phyloP scores from a whole-genome alignment of 2,329 filamentous ascomycete species.

The Penicillium brasilianum region DNA sequence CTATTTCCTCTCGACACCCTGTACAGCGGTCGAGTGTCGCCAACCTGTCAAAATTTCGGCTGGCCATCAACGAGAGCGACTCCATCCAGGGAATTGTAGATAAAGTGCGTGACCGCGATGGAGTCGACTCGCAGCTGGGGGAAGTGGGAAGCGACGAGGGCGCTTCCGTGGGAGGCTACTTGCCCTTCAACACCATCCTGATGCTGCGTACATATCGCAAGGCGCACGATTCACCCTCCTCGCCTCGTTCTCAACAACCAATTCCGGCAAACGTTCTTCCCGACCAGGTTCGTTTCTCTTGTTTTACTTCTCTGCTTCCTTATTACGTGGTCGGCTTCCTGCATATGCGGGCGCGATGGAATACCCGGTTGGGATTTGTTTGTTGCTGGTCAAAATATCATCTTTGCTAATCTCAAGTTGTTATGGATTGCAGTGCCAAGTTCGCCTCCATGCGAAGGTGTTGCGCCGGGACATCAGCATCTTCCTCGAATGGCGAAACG shows the following conservation, averaged over 20 bases:
- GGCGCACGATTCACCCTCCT: slow-evolving; percentile 19
- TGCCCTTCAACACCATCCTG: slow-evolving; percentile 44
- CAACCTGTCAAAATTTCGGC: slow-evolving; percentile 29
- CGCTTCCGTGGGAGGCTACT: slow-evolving; percentile 23
- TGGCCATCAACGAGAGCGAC: slow-evolving; percentile 39
- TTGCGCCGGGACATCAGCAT: slow-evolving; percentile 41
- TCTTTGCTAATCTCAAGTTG: slow-evolving; percentile 6
- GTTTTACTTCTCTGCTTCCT: background rate
- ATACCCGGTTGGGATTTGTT: background rate
- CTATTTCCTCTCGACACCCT: slow-evolving; percentile 21
- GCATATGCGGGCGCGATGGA: background rate
- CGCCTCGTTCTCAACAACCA: slow-evolving; percentile 27
- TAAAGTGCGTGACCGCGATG: slow-evolving; percentile 26
- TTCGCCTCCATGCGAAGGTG: slow-evolving; percentile 44
- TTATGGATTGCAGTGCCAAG: slow-evolving; percentile 35
- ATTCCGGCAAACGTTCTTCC: slow-evolving; percentile 38
- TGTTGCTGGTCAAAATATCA: background rate
- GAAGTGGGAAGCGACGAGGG: slow-evolving; percentile 18
- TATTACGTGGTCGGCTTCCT: background rate
- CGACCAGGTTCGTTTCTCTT: slow-evolving; percentile 35
- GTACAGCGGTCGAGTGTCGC: slow-evolving; percentile 26
- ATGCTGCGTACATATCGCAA: slow-evolving; percentile 41
- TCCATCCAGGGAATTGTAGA: slow-evolving; percentile 37
- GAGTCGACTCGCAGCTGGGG: slow-evolving; percentile 14
- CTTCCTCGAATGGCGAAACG: slow-evolving; percentile 47